Evolutionary conservation across 108 stramenopile genomes (phyloP), one percentile per base, ranked within the genome.

Genomic region (Nannochloropsis salina): DNA sequence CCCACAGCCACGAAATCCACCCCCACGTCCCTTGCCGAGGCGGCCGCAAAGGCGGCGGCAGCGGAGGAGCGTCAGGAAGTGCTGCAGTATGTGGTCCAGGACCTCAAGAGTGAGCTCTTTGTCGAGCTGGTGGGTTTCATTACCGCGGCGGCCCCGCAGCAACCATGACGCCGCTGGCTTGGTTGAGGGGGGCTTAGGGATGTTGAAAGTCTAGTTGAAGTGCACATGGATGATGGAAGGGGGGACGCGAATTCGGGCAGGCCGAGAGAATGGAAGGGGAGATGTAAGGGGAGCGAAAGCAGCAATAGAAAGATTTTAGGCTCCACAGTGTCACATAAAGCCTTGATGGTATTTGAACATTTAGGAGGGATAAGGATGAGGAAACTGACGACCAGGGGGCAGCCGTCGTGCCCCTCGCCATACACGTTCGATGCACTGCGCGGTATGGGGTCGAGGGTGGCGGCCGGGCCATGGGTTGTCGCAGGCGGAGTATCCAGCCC

Each of bases 1-100:
- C 61, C 61, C 15, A 74, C 61, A 74, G 61, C 61, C 20, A 74
- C n/a, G 61, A 74, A 74, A n/a, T 74, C 61, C 61, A 74, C 61
- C 4, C 61, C 61, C n/a, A 6, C 61, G 61, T 74, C 61, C 6
- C n/a, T n/a, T 15, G 61, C 61, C 1, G 61, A 74, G 61, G 61
- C 61, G 61, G 61, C 61, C 5, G 61, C 61, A 74, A 3, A 74
- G n/a, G 61, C 61, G n/a, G 61, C 61, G 8, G 61, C 61, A 15
- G 61, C 61, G 61, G 61, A 74, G 61, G 61, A 74, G n/a, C 61
- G 61, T 6, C 61, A 74, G 61, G 61, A 74, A 8, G 61, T 74
- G 20, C 8, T 74, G 61, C 61, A 74, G n/a, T 74, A n/a, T 74
- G 61, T 74, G 6, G 61, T 74, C 5, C 61, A 74, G 61, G 61